Evolutionary conservation across 768 basidiomycete species (phyloP).

Genomic region (Pisolithus orientalis): DNA sequence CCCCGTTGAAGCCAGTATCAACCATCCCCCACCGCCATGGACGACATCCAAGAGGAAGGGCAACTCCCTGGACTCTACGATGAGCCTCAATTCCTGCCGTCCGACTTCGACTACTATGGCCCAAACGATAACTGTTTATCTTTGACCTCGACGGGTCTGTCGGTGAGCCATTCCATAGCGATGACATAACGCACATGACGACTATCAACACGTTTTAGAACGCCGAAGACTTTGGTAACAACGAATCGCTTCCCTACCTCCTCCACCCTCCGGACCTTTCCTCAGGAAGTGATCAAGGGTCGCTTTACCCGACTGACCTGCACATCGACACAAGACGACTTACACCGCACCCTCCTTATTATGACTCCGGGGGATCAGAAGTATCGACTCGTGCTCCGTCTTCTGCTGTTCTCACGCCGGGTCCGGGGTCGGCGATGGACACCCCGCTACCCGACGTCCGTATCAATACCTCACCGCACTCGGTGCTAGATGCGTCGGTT

Average conservation of each 20-base stretch:
- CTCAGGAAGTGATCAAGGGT: too few species aligned
- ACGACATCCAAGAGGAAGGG: background rate
- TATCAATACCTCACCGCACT: background rate
- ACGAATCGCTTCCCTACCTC: too few species aligned
- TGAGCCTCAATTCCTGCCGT: background rate
- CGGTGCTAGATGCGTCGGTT: too few species aligned
- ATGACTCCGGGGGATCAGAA: background rate
- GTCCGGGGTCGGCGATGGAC: background rate
- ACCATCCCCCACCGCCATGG: slow-evolving; percentile 10
- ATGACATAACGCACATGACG: too few species aligned
- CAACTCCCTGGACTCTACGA: background rate
- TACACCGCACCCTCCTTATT: too few species aligned
- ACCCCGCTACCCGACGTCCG: background rate
- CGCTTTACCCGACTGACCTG: slow-evolving; percentile 12
- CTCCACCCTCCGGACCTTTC: too few species aligned
- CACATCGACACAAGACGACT: slow-evolving; percentile 14
- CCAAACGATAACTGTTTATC: too few species aligned
- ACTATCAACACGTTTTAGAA: too few species aligned
- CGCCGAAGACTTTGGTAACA: too few species aligned
- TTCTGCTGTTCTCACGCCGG: background rate
- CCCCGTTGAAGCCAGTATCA: background rate
- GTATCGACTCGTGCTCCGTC: background rate
- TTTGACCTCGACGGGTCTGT: too few species aligned
- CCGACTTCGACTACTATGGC: background rate
- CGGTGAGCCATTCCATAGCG: too few species aligned